phyloP scores from a whole-genome alignment of 2,329 filamentous ascomycete genomes.

The Fusarium chlamydosporum region DNA sequence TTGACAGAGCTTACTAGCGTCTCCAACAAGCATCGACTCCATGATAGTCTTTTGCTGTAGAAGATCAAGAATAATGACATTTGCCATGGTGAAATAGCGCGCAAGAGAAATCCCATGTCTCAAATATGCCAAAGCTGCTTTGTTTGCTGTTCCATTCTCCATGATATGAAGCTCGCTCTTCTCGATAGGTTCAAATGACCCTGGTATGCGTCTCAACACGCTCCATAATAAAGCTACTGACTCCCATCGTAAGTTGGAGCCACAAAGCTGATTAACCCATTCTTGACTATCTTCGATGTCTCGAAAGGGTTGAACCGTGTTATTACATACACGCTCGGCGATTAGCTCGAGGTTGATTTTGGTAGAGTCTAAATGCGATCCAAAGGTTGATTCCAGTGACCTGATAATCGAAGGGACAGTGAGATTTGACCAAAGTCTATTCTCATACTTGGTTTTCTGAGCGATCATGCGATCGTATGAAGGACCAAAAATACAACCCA shows the following conservation, averaged over 20 bases:
- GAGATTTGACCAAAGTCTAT: conserved; percentile 16
- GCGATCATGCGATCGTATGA: conserved; percentile 5
- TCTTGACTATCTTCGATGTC: neutral
- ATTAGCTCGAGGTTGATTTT: neutral
- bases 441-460: neutral
- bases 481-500: neutral
- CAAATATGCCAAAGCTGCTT: neutral
- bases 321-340: conserved; percentile 5
- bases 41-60: conserved; percentile 8
- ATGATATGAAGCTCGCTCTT: neutral
- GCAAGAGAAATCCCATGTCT: neutral
- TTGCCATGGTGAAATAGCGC: neutral
- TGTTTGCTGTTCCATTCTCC: conserved; percentile 3
- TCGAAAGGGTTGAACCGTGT: neutral
- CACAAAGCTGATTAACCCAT: conserved; percentile 19
- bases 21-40: conserved; percentile 9
- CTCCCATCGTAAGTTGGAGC: conserved; percentile 12
- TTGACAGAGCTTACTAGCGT: neutral
- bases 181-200: conserved; percentile 1
- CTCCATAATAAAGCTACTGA: conserved; percentile 13
- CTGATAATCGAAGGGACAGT: conserved; percentile 6
- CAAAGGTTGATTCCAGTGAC: neutral
- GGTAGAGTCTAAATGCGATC: accelerated
- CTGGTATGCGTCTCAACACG: neutral
- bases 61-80: conserved; percentile 17